These are phyloP conservation scores for Trichoderma atrobrunneum DNA, from an alignment of 2,329 filamentous ascomycete species.

Conservation along the genomic window DNA sequence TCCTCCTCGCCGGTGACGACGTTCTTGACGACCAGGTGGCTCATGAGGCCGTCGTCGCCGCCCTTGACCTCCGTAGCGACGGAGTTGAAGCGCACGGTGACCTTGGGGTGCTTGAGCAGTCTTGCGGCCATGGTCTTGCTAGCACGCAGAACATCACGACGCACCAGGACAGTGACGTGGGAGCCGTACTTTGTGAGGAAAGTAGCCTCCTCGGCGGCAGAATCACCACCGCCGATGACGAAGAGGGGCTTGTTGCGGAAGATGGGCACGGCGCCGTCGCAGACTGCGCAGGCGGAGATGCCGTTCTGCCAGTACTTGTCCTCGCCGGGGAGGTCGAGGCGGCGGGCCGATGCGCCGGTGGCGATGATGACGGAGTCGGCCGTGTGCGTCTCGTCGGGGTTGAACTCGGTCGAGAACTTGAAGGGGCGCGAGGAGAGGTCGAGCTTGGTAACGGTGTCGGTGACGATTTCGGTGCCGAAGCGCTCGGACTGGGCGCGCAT, in stretches of 20 bases:
- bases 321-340: constrained; percentile 81
- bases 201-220: constrained; percentile 93
- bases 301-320: constrained; percentile 97
- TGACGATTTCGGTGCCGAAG: constrained; percentile 90
- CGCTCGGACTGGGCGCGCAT: constrained; percentile 90
- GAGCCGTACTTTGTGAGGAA: constrained; percentile 97
- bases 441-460: constrained; percentile 86
- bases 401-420: constrained; percentile 90
- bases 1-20: constrained; percentile 71
- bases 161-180: constrained; percentile 90
- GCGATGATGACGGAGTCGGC: constrained; percentile 92
- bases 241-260: constrained; percentile 95
- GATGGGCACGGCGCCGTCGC: constrained; percentile 94
- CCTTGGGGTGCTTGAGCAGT: constrained; percentile 78
- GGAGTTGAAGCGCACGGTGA: constrained; percentile 84
- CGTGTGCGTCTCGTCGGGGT: constrained; percentile 77
- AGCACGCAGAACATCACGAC: constrained; percentile 80
- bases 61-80: constrained; percentile 81
- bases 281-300: constrained; percentile 94
- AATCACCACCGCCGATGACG: constrained; percentile 95
- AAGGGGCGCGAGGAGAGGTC: constrained; percentile 84
- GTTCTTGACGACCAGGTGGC: constrained; percentile 79
- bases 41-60: constrained; percentile 83
- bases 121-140: constrained; percentile 90
- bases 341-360: constrained; percentile 86